Evolutionary conservation across 129 eudicot species (phyloP).

Genomic region (Gnaphalium uliginosum): DNA sequence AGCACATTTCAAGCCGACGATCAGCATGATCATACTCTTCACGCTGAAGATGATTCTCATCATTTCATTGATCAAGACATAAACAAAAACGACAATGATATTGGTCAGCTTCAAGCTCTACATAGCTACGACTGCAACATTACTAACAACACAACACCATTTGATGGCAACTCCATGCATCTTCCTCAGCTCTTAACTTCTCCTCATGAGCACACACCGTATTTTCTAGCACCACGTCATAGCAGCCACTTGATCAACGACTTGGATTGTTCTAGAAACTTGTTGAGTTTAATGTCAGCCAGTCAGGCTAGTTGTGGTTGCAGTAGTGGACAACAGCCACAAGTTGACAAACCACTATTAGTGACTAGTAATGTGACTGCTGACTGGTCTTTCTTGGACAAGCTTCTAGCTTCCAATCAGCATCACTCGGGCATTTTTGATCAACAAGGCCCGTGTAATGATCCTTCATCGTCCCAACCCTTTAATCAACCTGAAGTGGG

Average conservation of each 20-base stretch:
- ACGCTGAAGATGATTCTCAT: slow-evolving; percentile 38
- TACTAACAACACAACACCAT: slow-evolving; percentile 33
- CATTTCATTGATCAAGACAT: slow-evolving; percentile 28
- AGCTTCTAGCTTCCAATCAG: slow-evolving; percentile 70
- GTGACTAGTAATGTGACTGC: slow-evolving; percentile 30
- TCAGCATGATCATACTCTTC: slow-evolving; percentile 26
- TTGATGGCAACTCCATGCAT: slow-evolving; percentile 57
- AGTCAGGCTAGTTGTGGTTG: slow-evolving; percentile 32
- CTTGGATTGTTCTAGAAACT: slow-evolving; percentile 47
- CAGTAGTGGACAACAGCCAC: slow-evolving; percentile 31
- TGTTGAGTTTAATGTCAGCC: slow-evolving; percentile 50
- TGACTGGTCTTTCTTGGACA: slow-evolving; percentile 87
- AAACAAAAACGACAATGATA: not conserved
- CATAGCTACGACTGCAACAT: slow-evolving; percentile 30
- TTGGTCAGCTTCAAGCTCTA: slow-evolving; percentile 7
- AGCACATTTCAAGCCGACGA: slow-evolving; percentile 44
- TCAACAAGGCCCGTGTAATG: slow-evolving; percentile 40
- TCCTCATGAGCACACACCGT: slow-evolving; percentile 19
- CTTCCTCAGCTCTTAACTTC: slow-evolving; percentile 68
- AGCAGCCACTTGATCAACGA: slow-evolving; percentile 27
- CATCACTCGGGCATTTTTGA: slow-evolving; percentile 38
- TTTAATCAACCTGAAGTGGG: slow-evolving; percentile 39
- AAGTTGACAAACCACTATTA: slow-evolving; percentile 32
- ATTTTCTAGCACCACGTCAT: slow-evolving; percentile 28
- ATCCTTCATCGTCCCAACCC: slow-evolving; percentile 42